Evolutionary conservation across 371 early-diverging fungal genomes (phyloP).

Genomic region (Dichotomocladium elegans): DNA sequence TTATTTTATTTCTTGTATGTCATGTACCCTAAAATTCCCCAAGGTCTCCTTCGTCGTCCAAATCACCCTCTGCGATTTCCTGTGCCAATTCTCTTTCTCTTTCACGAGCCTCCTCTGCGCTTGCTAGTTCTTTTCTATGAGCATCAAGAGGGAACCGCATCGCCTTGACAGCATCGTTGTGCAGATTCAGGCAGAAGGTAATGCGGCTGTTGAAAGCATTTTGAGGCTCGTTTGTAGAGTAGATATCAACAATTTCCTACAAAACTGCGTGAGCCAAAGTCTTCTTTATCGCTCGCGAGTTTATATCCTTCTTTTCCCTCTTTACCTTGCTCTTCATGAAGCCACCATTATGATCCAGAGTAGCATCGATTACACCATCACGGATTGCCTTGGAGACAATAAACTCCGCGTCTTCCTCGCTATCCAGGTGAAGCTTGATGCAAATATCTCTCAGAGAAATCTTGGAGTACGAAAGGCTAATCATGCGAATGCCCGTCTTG

Average conservation of each 20-base stretch:
- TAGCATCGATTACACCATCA: constrained; percentile 97
- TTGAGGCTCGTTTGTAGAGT: constrained; percentile 95
- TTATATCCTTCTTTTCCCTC: background rate
- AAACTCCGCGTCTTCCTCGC: constrained; percentile 97
- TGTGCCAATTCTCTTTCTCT: constrained; percentile 90
- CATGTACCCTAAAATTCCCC: constrained; percentile 46
- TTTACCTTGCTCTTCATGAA: constrained; percentile 83
- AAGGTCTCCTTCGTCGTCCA: constrained; percentile 71
- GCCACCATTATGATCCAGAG: constrained; percentile 90
- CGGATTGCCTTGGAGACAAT: constrained; percentile 98
- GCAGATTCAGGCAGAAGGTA: constrained; percentile 91
- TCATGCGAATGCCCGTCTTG: constrained; percentile 96
- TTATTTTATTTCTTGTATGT: too few relatives aligned
- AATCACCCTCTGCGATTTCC: constrained; percentile 86
- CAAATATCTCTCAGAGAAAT: constrained; percentile 96
- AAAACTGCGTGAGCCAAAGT: too few relatives aligned
- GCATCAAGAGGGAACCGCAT: constrained; percentile 93
- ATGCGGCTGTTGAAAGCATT: constrained; percentile 93
- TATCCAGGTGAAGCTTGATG: constrained; percentile 91
- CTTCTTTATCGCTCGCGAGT: background rate
- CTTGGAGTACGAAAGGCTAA: constrained; percentile 90
- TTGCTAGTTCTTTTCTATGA: constrained; percentile 79
- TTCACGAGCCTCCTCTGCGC: constrained; percentile 81
- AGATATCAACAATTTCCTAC: constrained; percentile 88
- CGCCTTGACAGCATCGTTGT: constrained; percentile 95